Conservation (phyloP, 2,329 filamentous ascomycete species). For the Chaetothyriales sp. region DNA sequence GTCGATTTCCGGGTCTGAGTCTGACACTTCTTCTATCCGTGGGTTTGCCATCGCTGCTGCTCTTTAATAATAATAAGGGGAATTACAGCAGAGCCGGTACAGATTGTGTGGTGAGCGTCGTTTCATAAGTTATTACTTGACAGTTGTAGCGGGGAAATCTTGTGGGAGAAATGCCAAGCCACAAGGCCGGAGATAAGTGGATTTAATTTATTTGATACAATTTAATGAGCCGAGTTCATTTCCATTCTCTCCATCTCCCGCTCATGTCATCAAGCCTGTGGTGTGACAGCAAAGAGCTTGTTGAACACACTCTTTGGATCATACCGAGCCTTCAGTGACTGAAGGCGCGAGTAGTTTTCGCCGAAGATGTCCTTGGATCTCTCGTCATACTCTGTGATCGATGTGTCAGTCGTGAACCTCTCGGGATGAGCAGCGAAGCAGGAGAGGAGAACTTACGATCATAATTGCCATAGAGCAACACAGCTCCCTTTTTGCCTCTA, state of each 20-base stretch:
- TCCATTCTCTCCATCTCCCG: too few relatives aligned
- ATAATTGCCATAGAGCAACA: slow-evolving; percentile 16
- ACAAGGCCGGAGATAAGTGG: too few relatives aligned
- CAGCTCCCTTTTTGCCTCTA: slow-evolving; percentile 10
- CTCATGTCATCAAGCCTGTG: slow-evolving; percentile 3
- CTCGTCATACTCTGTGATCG: slow-evolving; percentile 14
- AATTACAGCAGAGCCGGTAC: not conserved
- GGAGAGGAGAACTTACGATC: slow-evolving; percentile 11
- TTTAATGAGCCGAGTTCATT: too few relatives aligned
- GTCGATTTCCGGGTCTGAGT: slow-evolving; percentile 79
- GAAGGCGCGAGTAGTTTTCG: slow-evolving; percentile 27
- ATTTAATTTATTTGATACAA: too few relatives aligned
- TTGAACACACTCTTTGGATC: slow-evolving; percentile 34
- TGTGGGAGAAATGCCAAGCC: too few relatives aligned
- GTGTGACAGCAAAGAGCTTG: slow-evolving; percentile 26
- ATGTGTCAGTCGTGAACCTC: not conserved
- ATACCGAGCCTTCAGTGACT: slow-evolving; percentile 31
- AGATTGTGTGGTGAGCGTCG: too few relatives aligned
- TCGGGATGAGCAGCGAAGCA: not conserved
- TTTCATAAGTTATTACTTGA: not conserved
- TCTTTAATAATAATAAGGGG: not conserved
- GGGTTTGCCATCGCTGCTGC: slow-evolving; percentile 54
- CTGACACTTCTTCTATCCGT: slow-evolving; percentile 81
- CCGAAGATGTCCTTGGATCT: slow-evolving; percentile 29
- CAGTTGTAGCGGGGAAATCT: not conserved